Percentiles rank a stretch among this genome's conserved stretches.
Evolutionary conservation across 1,284 basidiomycete genomes (phyloP).

Genomic region (Moesziomyces globuligerus): DNA sequence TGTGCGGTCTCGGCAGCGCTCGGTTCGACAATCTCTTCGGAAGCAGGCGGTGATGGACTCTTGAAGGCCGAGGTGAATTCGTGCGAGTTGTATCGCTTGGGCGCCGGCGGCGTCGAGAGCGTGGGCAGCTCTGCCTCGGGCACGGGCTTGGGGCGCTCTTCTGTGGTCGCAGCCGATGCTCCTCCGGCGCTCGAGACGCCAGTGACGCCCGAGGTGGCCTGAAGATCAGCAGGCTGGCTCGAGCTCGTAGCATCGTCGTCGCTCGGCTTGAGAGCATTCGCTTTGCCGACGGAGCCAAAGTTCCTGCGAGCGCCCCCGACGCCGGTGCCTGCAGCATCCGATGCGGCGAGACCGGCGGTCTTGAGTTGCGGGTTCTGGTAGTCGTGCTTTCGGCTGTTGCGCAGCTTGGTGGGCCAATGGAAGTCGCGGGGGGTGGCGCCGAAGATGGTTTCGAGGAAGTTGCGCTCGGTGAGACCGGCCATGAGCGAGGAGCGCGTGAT

Average conservation of each 20-base stretch:
- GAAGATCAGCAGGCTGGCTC: conserved; percentile 3
- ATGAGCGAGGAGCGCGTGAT: conserved; percentile 55
- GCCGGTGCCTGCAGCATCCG: conserved; percentile 58
- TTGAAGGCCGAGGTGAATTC: conserved; percentile 43
- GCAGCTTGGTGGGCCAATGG: conserved; percentile 51
- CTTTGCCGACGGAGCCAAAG: conserved; percentile 48
- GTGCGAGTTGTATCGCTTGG: conserved; percentile 50
- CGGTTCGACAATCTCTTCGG: conserved; percentile 8
- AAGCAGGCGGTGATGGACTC: conserved; percentile 33
- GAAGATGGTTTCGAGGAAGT: conserved; percentile 61
- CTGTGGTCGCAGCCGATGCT: background rate
- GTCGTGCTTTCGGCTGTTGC: conserved; percentile 61
- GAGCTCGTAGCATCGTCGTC: conserved; percentile 3
- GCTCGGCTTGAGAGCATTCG: conserved; percentile 18
- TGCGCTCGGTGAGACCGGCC: conserved; percentile 49
- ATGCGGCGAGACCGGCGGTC: conserved; percentile 41
- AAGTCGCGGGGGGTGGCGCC: conserved; percentile 52
- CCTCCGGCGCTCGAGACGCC: conserved; percentile 12
- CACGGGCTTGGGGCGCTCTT: conserved; percentile 18
- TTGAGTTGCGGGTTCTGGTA: conserved; percentile 63
- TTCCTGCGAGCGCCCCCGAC: conserved; percentile 53
- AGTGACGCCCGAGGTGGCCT: conserved; percentile 17
- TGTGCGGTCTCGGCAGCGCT: background rate
- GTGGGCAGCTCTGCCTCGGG: conserved; percentile 24
- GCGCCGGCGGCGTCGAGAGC: conserved; percentile 15